These are phyloP conservation scores for Exophiala dermatitidis DNA, from an alignment of 2,329 filamentous ascomycete species.

Conservation along the genomic window DNA sequence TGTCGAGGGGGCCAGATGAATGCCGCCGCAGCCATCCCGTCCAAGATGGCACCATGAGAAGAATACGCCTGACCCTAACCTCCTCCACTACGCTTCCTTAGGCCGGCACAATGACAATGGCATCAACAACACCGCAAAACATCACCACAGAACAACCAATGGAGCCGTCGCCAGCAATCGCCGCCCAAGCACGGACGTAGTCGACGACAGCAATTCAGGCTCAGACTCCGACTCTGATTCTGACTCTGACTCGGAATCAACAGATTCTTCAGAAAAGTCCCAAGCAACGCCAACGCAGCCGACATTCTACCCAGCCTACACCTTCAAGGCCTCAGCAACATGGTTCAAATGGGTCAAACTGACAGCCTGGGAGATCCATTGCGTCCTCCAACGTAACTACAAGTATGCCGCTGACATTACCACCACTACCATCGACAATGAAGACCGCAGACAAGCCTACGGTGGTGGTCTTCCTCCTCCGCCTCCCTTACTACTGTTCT, in stretches of 20 bases:
- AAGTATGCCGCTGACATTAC: conserved; percentile 15
- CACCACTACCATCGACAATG: background rate
- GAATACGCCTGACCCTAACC: too few species aligned
- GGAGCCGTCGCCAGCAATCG: too few species aligned
- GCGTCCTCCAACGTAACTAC: conserved; percentile 13
- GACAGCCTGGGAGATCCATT: conserved; percentile 48
- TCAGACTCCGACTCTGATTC: background rate
- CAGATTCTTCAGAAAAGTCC: background rate
- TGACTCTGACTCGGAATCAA: background rate
- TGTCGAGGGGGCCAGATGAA: background rate
- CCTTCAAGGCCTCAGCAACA: conserved; percentile 54
- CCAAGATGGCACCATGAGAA: background rate
- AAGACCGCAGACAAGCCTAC: background rate
- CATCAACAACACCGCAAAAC: too few species aligned
- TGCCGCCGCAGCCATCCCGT: background rate
- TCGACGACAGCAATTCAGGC: too few species aligned
- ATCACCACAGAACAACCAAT: too few species aligned
- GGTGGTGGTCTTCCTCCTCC: too few species aligned
- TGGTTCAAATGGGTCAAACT: conserved; percentile 58
- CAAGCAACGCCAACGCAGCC: background rate
- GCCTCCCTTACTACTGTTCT: conserved; percentile 51
- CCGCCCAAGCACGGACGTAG: too few species aligned
- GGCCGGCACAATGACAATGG: too few species aligned
- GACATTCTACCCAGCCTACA: conserved; percentile 52
- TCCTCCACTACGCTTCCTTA: too few species aligned